A percentile compares a stretch with the other conserved stretches of the same genome.
Conservation (phyloP, 1,284 basidiomycete species). For the Marasmius oreades region DNA sequence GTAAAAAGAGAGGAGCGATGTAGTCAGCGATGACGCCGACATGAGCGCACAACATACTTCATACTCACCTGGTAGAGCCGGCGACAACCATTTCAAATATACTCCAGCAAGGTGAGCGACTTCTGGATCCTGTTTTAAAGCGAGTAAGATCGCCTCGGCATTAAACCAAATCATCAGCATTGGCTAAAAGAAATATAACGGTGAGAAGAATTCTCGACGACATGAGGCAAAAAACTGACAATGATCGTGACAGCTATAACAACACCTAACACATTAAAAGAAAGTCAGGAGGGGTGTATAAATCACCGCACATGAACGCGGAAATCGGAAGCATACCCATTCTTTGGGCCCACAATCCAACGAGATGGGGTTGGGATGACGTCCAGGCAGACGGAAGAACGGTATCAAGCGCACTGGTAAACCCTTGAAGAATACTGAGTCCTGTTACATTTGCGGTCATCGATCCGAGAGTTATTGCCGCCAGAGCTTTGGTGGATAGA, state of each 20-base stretch:
- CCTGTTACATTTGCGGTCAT: constrained; percentile 77
- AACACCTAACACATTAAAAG: constrained; percentile 41
- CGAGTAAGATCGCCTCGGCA: constrained; percentile 74
- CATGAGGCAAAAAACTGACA: constrained; percentile 36
- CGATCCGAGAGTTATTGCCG: constrained; percentile 80
- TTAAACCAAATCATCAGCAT: constrained; percentile 76
- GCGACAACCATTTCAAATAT: constrained; percentile 75
- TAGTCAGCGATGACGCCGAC: neutral
- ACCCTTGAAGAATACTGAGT: constrained; percentile 78
- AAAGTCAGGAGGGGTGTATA: neutral
- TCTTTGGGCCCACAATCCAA: constrained; percentile 89
- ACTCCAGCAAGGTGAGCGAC: constrained; percentile 77
- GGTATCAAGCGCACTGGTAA: constrained; percentile 84
- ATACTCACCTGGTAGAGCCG: constrained; percentile 72
- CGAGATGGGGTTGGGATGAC: constrained; percentile 74
- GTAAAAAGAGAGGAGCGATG: neutral
- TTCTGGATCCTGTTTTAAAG: constrained; percentile 81
- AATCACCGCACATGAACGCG: constrained; percentile 1
- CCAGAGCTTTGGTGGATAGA: constrained; percentile 77
- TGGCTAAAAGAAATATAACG: constrained; percentile 39
- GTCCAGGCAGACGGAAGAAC: constrained; percentile 92
- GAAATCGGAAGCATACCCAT: constrained; percentile 53
- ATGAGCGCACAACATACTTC: neutral
- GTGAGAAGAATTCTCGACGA: neutral
- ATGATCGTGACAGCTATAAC: constrained; percentile 59